phyloP scores from a whole-genome alignment of 1,139 yeast genomes.

The Blastobotrys aristatus region DNA sequence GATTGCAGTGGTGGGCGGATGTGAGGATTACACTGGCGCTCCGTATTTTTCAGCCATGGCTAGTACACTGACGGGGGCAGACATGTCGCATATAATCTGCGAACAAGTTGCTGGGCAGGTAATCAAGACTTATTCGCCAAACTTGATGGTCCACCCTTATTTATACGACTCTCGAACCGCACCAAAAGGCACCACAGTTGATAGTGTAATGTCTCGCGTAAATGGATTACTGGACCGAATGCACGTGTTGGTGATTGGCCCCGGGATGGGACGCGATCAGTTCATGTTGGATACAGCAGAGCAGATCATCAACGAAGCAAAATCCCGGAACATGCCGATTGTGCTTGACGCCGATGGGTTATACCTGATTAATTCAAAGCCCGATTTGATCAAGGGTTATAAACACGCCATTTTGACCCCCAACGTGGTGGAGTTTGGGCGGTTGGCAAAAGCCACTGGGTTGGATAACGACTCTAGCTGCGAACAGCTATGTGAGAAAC shows the following conservation, averaged over 20 bases:
- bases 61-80: slow-evolving; percentile 80
- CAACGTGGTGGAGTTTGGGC: slow-evolving; percentile 74
- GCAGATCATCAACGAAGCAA: slow-evolving; percentile 53
- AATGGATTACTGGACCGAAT: slow-evolving; percentile 53
- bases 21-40: slow-evolving; percentile 91
- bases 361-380: slow-evolving; percentile 53
- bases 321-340: slow-evolving; percentile 52
- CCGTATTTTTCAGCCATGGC: slow-evolving; percentile 89
- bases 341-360: slow-evolving; percentile 90
- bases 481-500: slow-evolving; percentile 43
- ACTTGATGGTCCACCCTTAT: slow-evolving; percentile 94
- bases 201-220: slow-evolving; percentile 53
- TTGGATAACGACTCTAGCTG: slow-evolving; percentile 23
- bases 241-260: slow-evolving; percentile 84
- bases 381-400: slow-evolving; percentile 49
- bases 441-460: slow-evolving; percentile 52
- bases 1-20: slow-evolving; percentile 85
- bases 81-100: slow-evolving; percentile 82
- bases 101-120: slow-evolving; percentile 72
- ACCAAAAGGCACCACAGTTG: slow-evolving; percentile 22
- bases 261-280: slow-evolving; percentile 85
- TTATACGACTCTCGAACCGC: slow-evolving; percentile 38
- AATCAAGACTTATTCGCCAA: slow-evolving; percentile 85
- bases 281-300: slow-evolving; percentile 59
- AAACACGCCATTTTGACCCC: slow-evolving; percentile 74